These are phyloP conservation scores for Hericium erinaceus DNA, from an alignment of 768 basidiomycete genomes.

Conservation along the genomic window DNA sequence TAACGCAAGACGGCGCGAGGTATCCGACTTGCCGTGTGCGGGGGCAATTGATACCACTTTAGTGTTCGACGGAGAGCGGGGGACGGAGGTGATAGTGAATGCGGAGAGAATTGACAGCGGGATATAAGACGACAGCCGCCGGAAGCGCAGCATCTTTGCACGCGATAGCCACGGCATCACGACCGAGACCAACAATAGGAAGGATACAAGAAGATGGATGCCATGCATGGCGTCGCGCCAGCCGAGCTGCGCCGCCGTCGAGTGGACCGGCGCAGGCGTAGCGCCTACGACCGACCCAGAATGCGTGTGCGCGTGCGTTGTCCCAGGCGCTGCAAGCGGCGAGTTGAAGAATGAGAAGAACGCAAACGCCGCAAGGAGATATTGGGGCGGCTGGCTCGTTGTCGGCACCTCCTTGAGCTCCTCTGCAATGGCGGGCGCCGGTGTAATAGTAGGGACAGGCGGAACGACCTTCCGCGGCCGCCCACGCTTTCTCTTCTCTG, in stretches of 20 bases:
- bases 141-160: constrained; percentile 7
- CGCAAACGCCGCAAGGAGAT: constrained; percentile 75
- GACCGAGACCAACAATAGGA: constrained; percentile 51
- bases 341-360: constrained; percentile 84
- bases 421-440: constrained; percentile 7
- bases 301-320: constrained; percentile 37
- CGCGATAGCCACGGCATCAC: constrained; percentile 37
- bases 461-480: constrained; percentile 66
- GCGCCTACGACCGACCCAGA: constrained; percentile 46
- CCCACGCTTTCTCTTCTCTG: constrained; percentile 80
- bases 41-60: neutral
- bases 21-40: constrained; percentile 1
- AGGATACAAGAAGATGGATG: constrained; percentile 58
- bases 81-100: neutral
- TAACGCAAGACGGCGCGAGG: constrained; percentile 19
- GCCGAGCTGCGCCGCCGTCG: constrained; percentile 24
- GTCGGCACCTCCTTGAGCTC: constrained; percentile 13
- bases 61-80: neutral
- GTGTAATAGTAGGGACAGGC: constrained; percentile 13
- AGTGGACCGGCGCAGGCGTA: constrained; percentile 16
- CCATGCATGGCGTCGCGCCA: constrained; percentile 49
- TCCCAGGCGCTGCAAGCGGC: constrained; percentile 40
- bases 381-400: constrained; percentile 33
- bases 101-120: neutral
- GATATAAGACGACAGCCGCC: constrained; percentile 1